These are phyloP conservation scores for Ambrosia trifida DNA, from an alignment of 129 eudicot genomes.

Conservation along the genomic window DNA sequence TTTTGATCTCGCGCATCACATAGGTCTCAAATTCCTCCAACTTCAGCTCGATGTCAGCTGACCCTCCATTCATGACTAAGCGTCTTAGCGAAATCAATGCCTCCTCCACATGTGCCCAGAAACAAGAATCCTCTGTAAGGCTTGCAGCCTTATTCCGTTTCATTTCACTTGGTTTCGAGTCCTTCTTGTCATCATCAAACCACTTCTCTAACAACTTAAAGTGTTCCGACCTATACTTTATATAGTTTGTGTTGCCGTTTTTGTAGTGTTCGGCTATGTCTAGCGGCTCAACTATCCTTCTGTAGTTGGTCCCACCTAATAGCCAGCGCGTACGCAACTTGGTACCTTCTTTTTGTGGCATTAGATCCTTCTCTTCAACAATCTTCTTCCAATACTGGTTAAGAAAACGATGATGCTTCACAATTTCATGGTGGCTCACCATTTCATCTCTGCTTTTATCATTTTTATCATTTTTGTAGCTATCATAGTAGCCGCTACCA, in stretches of 20 bases:
- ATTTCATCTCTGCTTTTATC: background rate
- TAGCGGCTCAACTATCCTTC: conserved; percentile 54
- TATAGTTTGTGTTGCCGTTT: conserved; percentile 34
- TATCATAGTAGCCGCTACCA: conserved; percentile 42
- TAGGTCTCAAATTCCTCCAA: conserved; percentile 38
- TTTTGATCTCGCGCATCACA: conserved; percentile 29
- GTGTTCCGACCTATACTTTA: conserved; percentile 32
- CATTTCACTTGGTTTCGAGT: background rate
- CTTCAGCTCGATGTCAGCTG: background rate
- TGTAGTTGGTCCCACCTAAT: conserved; percentile 46
- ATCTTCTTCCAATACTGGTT: conserved; percentile 37
- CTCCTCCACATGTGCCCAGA: conserved; percentile 68
- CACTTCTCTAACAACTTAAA: conserved; percentile 44
- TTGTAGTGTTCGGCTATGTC: conserved; percentile 49
- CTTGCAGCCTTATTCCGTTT: conserved; percentile 33
- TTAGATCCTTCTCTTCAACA: conserved; percentile 33
- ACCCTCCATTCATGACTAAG: conserved; percentile 21
- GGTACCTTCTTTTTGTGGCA: conserved; percentile 46
- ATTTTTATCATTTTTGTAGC: conserved; percentile 24
- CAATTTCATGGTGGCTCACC: background rate
- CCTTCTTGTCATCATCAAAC: conserved; percentile 27
- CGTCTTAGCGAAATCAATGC: conserved; percentile 28
- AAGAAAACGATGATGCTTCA: conserved; percentile 22
- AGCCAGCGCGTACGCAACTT: conserved; percentile 34
- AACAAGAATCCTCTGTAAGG: conserved; percentile 54